Conservation (phyloP, 352 stramenopile genomes). For the Globisporangium okanoganense region DNA sequence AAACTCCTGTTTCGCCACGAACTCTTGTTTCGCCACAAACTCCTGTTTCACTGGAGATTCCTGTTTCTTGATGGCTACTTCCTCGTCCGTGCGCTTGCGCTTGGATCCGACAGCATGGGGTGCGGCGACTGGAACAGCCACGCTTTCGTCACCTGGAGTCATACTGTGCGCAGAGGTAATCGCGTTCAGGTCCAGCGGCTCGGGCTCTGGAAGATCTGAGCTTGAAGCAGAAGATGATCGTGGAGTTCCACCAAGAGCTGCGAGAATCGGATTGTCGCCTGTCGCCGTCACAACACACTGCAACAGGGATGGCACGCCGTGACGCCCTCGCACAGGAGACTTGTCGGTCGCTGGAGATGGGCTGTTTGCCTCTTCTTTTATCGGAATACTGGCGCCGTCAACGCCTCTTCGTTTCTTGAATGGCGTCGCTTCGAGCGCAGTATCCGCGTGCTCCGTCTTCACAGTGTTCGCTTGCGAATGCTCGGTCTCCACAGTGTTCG, state of each 20-base stretch:
- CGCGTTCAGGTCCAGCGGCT: conserved; percentile 38
- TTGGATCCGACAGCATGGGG: conserved; percentile 5
- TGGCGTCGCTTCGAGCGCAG: conserved; percentile 31
- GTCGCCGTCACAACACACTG: conserved; percentile 21
- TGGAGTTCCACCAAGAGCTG: conserved; percentile 55
- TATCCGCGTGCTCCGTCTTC: background rate
- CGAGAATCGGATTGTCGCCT: conserved; percentile 59
- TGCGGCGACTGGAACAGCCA: background rate
- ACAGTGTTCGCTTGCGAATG: background rate
- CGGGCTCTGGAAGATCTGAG: conserved; percentile 28
- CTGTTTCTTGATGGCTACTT: background rate
- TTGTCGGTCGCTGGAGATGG: conserved; percentile 12
- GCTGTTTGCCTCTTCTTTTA: conserved; percentile 3
- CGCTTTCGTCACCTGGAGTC: conserved; percentile 6
- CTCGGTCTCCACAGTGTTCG: background rate
- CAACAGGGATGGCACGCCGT: conserved; percentile 18
- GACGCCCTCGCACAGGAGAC: conserved; percentile 10
- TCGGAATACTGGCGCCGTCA: conserved; percentile 8
- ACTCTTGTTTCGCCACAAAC: too few species aligned
- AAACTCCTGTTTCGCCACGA: conserved; percentile 26
- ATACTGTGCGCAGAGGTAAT: conserved; percentile 5
- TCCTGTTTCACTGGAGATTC: too few species aligned
- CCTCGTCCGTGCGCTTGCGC: conserved; percentile 15
- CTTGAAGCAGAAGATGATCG: conserved; percentile 22
- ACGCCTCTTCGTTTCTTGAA: conserved; percentile 48